Percentiles rank a stretch among this genome's conserved stretches.
Evolutionary conservation across 768 basidiomycete species (phyloP).

Genomic region (Kwoniella europaea): DNA sequence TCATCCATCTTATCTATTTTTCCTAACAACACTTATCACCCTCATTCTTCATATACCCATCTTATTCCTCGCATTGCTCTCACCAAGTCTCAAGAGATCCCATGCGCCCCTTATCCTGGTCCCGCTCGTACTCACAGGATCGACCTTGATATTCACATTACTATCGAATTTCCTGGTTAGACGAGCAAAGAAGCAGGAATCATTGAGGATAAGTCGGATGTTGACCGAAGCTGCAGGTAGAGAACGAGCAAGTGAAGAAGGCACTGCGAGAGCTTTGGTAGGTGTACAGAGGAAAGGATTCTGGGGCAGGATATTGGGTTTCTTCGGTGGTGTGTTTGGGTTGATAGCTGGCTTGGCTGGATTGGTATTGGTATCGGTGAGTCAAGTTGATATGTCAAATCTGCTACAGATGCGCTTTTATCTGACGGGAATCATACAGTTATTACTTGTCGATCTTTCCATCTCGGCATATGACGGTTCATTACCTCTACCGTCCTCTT

Average conservation of each 20-base stretch:
- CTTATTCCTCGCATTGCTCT: slow-evolving; percentile 49
- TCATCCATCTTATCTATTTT: slow-evolving; percentile 55
- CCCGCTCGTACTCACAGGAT: slow-evolving; percentile 44
- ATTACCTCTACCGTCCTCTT: slow-evolving; percentile 35
- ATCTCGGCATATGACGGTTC: slow-evolving; percentile 54
- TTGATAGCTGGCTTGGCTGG: slow-evolving; percentile 52
- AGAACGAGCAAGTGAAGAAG: slow-evolving; percentile 45
- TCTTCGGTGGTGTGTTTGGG: slow-evolving; percentile 45
- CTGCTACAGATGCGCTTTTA: too few relatives aligned
- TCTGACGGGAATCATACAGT: slow-evolving; percentile 27
- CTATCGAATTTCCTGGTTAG: slow-evolving; percentile 52
- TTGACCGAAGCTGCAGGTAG: slow-evolving; percentile 45
- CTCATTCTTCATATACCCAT: slow-evolving; percentile 48
- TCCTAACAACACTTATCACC: slow-evolving; percentile 54
- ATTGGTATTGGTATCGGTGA: slow-evolving; percentile 47
- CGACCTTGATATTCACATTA: slow-evolving; percentile 47
- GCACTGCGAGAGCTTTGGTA: slow-evolving; percentile 46
- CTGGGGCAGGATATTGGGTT: slow-evolving; percentile 41
- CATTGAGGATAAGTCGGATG: slow-evolving; percentile 48
- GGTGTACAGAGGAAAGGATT: slow-evolving; percentile 47
- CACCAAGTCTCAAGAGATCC: slow-evolving; percentile 35
- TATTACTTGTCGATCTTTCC: slow-evolving; percentile 54
- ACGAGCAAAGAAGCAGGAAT: slow-evolving; percentile 47
- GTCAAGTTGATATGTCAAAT: too few relatives aligned
- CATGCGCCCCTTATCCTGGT: slow-evolving; percentile 51